These are phyloP conservation scores for Puccinia horiana DNA, from an alignment of 1,284 basidiomycete genomes.

Conservation along the genomic window DNA sequence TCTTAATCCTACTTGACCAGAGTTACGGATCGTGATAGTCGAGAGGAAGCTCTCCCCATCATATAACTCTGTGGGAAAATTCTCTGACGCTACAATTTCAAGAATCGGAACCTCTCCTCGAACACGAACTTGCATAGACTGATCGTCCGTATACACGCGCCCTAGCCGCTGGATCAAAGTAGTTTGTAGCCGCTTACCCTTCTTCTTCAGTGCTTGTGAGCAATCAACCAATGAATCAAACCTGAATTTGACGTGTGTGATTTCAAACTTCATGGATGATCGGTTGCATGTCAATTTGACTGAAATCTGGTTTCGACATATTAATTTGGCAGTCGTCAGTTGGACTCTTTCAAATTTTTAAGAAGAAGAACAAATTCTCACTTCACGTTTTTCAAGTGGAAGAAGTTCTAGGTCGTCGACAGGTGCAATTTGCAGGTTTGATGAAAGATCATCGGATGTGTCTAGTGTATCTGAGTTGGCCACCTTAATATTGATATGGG, in stretches of 20 bases:
- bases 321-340: background rate
- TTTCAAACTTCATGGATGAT: slow-evolving; percentile 9
- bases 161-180: slow-evolving; percentile 26
- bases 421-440: background rate
- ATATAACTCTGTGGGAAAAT: slow-evolving; percentile 5
- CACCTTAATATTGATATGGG: slow-evolving; percentile 16
- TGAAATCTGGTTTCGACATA: slow-evolving; percentile 11
- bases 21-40: slow-evolving; percentile 23
- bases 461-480: background rate
- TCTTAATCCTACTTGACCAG: background rate
- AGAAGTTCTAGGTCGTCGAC: slow-evolving; percentile 20
- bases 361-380: background rate
- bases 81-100: background rate
- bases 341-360: background rate
- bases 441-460: background rate
- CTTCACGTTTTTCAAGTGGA: slow-evolving; percentile 22
- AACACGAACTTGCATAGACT: slow-evolving; percentile 29
- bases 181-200: slow-evolving; percentile 35
- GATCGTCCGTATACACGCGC: slow-evolving; percentile 11
- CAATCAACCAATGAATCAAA: slow-evolving; percentile 31
- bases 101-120: slow-evolving; percentile 7
- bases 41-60: slow-evolving; percentile 26
- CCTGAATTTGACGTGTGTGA: slow-evolving; percentile 8
- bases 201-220: slow-evolving; percentile 30
- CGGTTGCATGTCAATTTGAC: slow-evolving; percentile 10